Evolutionary conservation across 192 early-diverging fungal genomes (phyloP).

Genomic region (Thoreauomyces humboldtii): DNA sequence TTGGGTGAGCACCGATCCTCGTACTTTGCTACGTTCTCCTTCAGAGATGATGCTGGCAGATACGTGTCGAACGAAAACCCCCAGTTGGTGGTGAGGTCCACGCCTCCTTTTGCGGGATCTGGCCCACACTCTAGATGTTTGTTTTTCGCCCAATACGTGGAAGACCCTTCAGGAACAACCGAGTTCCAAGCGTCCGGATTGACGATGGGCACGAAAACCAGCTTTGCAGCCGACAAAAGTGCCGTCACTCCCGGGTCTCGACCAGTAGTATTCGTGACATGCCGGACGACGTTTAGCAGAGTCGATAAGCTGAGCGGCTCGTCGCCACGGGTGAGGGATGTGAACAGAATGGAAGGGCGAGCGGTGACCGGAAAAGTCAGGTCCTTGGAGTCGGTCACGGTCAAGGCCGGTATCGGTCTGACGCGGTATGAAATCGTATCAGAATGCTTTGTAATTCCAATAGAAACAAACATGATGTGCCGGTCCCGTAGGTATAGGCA

Average conservation of each 20-base stretch:
- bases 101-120: neutral
- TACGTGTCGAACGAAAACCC: slow-evolving; percentile 23
- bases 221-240: neutral
- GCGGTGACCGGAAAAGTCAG: neutral
- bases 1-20: slow-evolving; percentile 4
- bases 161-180: neutral
- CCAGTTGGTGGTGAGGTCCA: slow-evolving; percentile 21
- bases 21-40: slow-evolving; percentile 6
- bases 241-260: neutral
- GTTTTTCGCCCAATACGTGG: slow-evolving; percentile 6
- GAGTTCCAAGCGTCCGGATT: slow-evolving; percentile 10
- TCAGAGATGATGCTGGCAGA: neutral
- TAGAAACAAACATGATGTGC: neutral
- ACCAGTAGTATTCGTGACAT: neutral
- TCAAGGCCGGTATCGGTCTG: slow-evolving; percentile 2
- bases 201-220: slow-evolving; percentile 21
- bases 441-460: neutral
- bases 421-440: neutral
- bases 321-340: slow-evolving; percentile 1
- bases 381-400: neutral
- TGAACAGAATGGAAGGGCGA: slow-evolving; percentile 14
- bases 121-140: neutral
- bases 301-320: slow-evolving; percentile 12
- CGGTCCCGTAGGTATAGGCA: too few species aligned
- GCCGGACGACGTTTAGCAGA: neutral